Conservation (phyloP, 768 basidiomycete genomes). For the Bullera alba region DNA sequence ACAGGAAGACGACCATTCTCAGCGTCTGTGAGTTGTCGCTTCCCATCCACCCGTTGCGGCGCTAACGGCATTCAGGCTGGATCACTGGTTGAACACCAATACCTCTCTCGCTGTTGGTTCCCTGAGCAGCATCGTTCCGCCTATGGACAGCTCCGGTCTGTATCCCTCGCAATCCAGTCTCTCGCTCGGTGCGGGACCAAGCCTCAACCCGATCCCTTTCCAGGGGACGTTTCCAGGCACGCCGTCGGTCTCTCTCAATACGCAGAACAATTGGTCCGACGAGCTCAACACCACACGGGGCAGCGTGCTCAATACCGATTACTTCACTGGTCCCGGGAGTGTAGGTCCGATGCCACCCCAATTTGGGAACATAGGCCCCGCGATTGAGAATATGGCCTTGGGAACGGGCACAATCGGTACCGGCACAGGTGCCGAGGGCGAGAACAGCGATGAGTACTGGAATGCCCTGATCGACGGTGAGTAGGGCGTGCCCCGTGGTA, state of each 20-base stretch:
- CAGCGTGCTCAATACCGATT: not conserved
- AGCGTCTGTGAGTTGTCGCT: conserved; percentile 28
- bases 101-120: conserved; percentile 36
- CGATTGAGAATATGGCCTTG: not conserved
- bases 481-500: too few relatives aligned
- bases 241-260: not conserved
- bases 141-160: conserved; percentile 15
- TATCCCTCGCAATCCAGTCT: conserved; percentile 8
- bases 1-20: conserved; percentile 43
- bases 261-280: conserved; percentile 1
- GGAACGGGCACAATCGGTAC: conserved; percentile 1
- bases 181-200: not conserved
- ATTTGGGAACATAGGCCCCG: not conserved
- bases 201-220: conserved; percentile 2
- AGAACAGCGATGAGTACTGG: conserved; percentile 44
- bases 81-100: conserved; percentile 44
- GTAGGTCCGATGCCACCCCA: not conserved
- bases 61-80: conserved; percentile 22
- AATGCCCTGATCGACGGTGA: conserved; percentile 45
- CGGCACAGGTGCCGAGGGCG: conserved; percentile 1
- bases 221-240: not conserved
- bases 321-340: not conserved
- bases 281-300: not conserved
- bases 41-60: not conserved
- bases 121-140: conserved; percentile 16